Base-by-base conservation (phyloP, 2,329 filamentous ascomycete species). In the Claviceps maximensis region DNA sequence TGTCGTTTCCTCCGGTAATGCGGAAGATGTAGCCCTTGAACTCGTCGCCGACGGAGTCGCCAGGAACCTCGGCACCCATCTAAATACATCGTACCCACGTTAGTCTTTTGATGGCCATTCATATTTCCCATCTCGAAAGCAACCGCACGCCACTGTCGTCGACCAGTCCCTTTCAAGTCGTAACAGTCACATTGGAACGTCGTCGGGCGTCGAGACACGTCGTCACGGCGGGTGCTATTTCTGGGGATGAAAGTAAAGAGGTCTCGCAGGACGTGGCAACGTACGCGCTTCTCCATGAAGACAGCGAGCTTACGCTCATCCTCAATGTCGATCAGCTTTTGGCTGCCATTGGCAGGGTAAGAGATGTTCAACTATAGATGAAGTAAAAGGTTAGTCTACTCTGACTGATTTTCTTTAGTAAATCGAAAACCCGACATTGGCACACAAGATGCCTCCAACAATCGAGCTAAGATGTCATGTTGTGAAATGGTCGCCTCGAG, bases 1-100 rank as follows among this genome's bases (percentile, higher is more conserved):
- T 98, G 87, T 98, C 93, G 87, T 98, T 98, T 73, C 94, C 93
- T 71, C 93, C 94, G 69, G 93, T 98, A 80, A 98, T 97, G 74
- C 84, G 86, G 86, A 98, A 89, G 80, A 98, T 85, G 82, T 98
- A 98, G 76, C 93, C 93, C 83, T 96, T 96, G 87, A 95, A 98
- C 79, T 98, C 93, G 72, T 97, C 90, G 70, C 93, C 93, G 69
- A 98, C 82, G 71, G 84, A 86, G 79, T 98, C 94, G 69, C 86
- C 93, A 66, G 87, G 77, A 67, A 98, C 87, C 79, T 96, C 88
- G 69, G 85, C 82, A 70, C 88, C 88, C 88, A 93, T 93, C 78
- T 84, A 69, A 8, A 38, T 4, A 9, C 60, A 59, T 54, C 40
- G 52, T 19, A 2, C 23, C 29, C 15, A 60, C 57, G 65, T 74